Conservation (phyloP, 805 yeast species). For the Schizosaccharomyces cryophilus region DNA sequence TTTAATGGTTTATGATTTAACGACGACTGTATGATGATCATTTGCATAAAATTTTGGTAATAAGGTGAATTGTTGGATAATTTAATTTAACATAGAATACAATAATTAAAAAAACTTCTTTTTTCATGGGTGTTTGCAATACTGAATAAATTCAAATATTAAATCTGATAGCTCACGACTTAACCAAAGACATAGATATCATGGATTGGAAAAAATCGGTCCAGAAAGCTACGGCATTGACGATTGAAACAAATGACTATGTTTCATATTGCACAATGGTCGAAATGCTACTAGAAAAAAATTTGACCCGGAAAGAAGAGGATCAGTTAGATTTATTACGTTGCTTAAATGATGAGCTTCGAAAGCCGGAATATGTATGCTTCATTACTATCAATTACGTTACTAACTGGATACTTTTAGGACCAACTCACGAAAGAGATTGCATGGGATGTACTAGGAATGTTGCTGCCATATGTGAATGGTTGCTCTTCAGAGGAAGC, state of each 20-base stretch:
- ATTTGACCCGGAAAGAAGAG: not conserved
- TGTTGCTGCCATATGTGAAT: not conserved
- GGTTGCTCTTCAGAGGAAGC: not conserved
- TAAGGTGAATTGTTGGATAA: no score
- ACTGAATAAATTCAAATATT: not conserved
- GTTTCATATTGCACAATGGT: not conserved
- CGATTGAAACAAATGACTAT: not conserved
- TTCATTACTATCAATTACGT: not conserved
- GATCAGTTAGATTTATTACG: not conserved
- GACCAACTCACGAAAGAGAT: not conserved
- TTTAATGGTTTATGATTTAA: not conserved
- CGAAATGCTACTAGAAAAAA: not conserved
- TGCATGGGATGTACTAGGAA: not conserved
- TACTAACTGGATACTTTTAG: not conserved
- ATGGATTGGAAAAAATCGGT: not conserved
- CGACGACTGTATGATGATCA: not conserved
- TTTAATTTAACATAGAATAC: not conserved
- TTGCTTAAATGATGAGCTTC: not conserved
- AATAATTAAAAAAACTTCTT: not conserved
- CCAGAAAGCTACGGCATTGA: not conserved
- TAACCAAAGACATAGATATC: not conserved
- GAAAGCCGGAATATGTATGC: not conserved
- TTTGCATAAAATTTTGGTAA: no score
- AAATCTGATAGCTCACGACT: not conserved
- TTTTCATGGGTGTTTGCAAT: not conserved